phyloP scores from a whole-genome alignment of 306 rosid genomes.

The Lathyrus sativus region DNA sequence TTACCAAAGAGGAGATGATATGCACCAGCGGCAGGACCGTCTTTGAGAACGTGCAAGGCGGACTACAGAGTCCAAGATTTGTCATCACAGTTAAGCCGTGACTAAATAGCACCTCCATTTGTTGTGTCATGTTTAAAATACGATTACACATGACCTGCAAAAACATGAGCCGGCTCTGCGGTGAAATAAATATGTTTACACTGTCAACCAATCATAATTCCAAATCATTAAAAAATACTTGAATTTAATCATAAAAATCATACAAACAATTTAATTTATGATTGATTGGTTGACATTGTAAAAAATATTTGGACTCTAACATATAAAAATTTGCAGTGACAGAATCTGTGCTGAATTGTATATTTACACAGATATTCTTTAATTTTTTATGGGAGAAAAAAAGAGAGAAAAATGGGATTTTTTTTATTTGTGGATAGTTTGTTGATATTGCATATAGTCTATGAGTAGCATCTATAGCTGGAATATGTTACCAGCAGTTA shows the following conservation, averaged over 20 bases:
- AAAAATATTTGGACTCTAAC: background rate
- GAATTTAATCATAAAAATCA: background rate
- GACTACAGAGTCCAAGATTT: too few species aligned
- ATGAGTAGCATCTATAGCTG: constrained; percentile 34
- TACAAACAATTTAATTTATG: background rate
- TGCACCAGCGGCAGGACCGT: too few species aligned
- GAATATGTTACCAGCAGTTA: constrained; percentile 22
- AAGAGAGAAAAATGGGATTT: background rate
- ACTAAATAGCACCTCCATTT: too few species aligned
- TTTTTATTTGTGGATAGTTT: constrained; percentile 18
- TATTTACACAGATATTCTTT: constrained; percentile 31
- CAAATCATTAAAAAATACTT: too few species aligned
- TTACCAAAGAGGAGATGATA: constrained; percentile 74
- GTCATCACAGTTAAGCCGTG: too few species aligned
- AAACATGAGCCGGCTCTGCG: background rate
- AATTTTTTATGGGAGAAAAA: constrained; percentile 27
- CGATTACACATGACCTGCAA: too few species aligned
- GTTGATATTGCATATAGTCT: constrained; percentile 31
- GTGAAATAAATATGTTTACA: background rate
- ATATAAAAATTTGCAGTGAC: background rate
- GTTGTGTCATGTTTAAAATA: too few species aligned
- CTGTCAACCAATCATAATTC: background rate
- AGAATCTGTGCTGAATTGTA: constrained; percentile 36
- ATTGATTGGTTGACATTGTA: background rate
- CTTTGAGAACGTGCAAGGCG: too few species aligned